Conservation (phyloP, 2,329 filamentous ascomycete genomes). For the Coniochaeta pulveracea region DNA sequence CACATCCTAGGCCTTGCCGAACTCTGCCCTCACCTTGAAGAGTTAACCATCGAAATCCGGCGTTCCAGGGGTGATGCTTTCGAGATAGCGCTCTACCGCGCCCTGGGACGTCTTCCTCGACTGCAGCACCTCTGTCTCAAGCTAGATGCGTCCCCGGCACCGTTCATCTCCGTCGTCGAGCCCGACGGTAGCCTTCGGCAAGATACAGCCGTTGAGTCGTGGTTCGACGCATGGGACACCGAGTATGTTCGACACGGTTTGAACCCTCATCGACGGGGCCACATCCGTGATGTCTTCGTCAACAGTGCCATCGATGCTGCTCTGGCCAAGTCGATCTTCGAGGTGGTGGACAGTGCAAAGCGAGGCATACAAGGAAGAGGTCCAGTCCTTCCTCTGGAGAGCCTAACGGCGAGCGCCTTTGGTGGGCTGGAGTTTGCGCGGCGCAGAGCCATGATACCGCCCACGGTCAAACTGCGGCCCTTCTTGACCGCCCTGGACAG, state of each 20-base stretch:
- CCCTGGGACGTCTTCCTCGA: conserved; percentile 5
- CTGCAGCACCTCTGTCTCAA: conserved; percentile 3
- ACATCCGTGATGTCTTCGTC: conserved; percentile 5
- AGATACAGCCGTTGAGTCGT: conserved; percentile 4
- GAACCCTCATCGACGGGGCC: conserved; percentile 4
- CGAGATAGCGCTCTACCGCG: conserved; percentile 6
- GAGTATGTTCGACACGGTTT: not conserved
- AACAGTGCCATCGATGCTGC: conserved; percentile 6
- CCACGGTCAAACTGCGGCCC: not conserved
- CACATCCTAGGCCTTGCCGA: conserved; percentile 6
- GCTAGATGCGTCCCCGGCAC: conserved; percentile 3
- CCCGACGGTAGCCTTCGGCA: not conserved
- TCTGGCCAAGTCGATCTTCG: conserved; percentile 7
- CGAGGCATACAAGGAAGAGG: not conserved
- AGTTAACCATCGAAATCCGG: not conserved
- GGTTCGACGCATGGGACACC: conserved; percentile 5
- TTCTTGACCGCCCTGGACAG: conserved; percentile 2
- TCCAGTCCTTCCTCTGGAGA: conserved; percentile 4
- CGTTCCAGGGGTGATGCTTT: conserved; percentile 5
- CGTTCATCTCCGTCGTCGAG: not conserved
- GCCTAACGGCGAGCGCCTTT: not conserved
- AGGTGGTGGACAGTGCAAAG: conserved; percentile 5
- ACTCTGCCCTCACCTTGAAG: conserved; percentile 6
- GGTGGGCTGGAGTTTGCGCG: not conserved
- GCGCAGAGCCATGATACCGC: not conserved